Evolutionary conservation across 2,329 filamentous ascomycete species (phyloP).

Genomic region (Nigrospora oryzae): DNA sequence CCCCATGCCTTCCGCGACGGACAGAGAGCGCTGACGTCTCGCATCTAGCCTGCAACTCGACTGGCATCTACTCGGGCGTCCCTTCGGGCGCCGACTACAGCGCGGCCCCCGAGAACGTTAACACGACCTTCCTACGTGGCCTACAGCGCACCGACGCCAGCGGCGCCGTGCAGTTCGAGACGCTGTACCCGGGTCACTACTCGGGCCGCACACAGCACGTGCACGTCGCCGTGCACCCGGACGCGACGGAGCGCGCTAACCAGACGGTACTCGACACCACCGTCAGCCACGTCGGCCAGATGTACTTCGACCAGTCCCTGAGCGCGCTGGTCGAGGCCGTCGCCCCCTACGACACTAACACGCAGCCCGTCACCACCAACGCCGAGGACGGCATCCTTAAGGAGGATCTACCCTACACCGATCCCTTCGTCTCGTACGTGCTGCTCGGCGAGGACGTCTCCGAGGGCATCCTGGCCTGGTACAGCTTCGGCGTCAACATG

Average conservation of each 20-base stretch:
- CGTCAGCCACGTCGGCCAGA: slow-evolving; percentile 53
- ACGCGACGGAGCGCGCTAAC: slow-evolving; percentile 26
- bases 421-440: slow-evolving; percentile 34
- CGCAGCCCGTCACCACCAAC: slow-evolving; percentile 24
- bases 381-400: neutral
- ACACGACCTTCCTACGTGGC: slow-evolving; percentile 31
- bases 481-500: slow-evolving; percentile 33
- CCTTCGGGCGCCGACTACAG: slow-evolving; percentile 31
- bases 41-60: slow-evolving; percentile 24
- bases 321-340: slow-evolving; percentile 35
- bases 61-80: slow-evolving; percentile 40
- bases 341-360: slow-evolving; percentile 33
- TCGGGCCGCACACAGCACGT: slow-evolving; percentile 35
- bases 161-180: slow-evolving; percentile 31
- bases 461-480: slow-evolving; percentile 43
- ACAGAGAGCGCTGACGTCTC: neutral
- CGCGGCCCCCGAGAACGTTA: slow-evolving; percentile 24
- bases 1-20: neutral
- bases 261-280: slow-evolving; percentile 39
- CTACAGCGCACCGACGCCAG: slow-evolving; percentile 29
- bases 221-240: slow-evolving; percentile 36
- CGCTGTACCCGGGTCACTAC: slow-evolving; percentile 37
- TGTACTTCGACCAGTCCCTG: slow-evolving; percentile 56
- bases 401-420: neutral
- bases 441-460: slow-evolving; percentile 38